Conservation (phyloP, 1,284 basidiomycete species). For the Amylostereum chailletii region DNA sequence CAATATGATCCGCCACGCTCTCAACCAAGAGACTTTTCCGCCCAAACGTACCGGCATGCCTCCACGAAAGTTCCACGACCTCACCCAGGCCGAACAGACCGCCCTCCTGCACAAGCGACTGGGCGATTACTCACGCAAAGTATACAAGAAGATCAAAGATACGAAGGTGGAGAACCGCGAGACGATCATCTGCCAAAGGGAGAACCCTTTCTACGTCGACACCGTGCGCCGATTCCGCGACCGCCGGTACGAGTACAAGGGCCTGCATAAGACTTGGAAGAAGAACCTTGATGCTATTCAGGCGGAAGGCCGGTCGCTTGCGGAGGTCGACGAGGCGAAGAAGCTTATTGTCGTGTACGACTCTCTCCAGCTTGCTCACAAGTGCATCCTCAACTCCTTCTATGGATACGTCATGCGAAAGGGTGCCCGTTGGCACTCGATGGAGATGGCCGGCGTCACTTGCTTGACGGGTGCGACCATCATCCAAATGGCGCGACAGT, state of each 20-base stretch:
- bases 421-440: conserved; percentile 98
- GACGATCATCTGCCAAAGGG: conserved; percentile 94
- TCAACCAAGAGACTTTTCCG: conserved; percentile 93
- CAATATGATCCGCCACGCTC: conserved; percentile 98
- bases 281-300: conserved; percentile 86
- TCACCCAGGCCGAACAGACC: conserved; percentile 83
- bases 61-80: conserved; percentile 78
- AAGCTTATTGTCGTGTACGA: conserved; percentile 99
- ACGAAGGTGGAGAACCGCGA: conserved; percentile 93
- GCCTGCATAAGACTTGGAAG: conserved; percentile 98
- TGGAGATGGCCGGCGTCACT: conserved; percentile 99
- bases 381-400: conserved; percentile 99
- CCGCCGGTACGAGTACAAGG: conserved; percentile 98
- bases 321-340: conserved; percentile 93
- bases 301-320: conserved; percentile 61
- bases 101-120: conserved; percentile 93
- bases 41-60: conserved; percentile 68
- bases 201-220: conserved; percentile 99
- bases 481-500: conserved; percentile 98
- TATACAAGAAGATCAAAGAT: conserved; percentile 99
- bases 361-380: conserved; percentile 98
- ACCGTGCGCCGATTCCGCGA: conserved; percentile 97
- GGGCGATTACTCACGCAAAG: conserved; percentile 97
- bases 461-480: conserved; percentile 98
- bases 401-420: conserved; percentile 99